Percentiles rank a stretch among this genome's conserved stretches.
Conservation (phyloP, 306 rosid species). For the Mucuna pruriens region DNA sequence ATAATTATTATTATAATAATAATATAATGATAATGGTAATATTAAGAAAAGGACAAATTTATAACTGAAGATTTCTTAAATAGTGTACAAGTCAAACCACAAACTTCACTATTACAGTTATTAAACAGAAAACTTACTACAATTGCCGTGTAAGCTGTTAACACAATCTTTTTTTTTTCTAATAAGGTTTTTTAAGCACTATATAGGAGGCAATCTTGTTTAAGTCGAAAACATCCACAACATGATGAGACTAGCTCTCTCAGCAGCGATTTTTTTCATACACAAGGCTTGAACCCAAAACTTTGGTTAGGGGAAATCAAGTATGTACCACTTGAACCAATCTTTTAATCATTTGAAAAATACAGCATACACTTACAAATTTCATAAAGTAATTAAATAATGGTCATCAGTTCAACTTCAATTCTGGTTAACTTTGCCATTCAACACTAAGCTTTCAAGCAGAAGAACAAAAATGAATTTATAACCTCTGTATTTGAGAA, state of each 20-base stretch:
- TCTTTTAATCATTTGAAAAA: background rate
- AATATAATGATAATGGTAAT: background rate
- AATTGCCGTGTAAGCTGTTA: slow-evolving; percentile 2
- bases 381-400: slow-evolving; percentile 3
- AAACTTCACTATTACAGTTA: slow-evolving; percentile 23
- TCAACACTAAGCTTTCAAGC: background rate
- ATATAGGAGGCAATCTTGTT: background rate
- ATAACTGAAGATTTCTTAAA: slow-evolving; percentile 2
- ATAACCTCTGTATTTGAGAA: slow-evolving; percentile 2
- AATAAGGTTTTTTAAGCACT: background rate
- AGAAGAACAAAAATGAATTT: slow-evolving; percentile 4
- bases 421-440: background rate
- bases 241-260: background rate
- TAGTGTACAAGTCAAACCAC: slow-evolving; percentile 13
- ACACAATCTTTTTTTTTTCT: background rate
- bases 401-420: background rate
- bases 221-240: background rate
- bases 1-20: too few relatives aligned
- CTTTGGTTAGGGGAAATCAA: background rate
- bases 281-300: background rate
- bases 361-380: background rate
- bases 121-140: slow-evolving; percentile 14
- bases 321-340: background rate
- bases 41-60: slow-evolving; percentile 18
- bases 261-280: background rate